A percentile compares a stretch with the other conserved stretches of the same genome.
Conservation (phyloP, 441 rosid species). For the Erysimum cheiri region DNA sequence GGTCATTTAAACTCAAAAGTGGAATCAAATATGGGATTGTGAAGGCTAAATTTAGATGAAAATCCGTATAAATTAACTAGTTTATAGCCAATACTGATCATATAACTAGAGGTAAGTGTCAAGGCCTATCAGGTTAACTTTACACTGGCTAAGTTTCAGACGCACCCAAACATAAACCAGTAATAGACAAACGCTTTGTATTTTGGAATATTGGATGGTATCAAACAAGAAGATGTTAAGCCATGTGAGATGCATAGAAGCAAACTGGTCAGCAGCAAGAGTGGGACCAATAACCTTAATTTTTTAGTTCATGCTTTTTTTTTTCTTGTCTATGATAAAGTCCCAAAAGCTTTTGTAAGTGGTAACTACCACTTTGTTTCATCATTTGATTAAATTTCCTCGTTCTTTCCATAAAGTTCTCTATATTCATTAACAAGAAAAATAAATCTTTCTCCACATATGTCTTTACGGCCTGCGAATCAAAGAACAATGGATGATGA, state of each 20-base stretch:
- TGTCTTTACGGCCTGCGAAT: conserved; percentile 29
- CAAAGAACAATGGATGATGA: conserved; percentile 38
- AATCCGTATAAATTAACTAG: not conserved
- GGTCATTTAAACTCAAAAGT: not conserved
- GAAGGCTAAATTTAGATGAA: not conserved
- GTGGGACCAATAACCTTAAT: conserved; percentile 34
- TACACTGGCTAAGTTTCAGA: conserved; percentile 21
- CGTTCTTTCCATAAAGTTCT: conserved; percentile 26
- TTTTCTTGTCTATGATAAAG: conserved; percentile 6
- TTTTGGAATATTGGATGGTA: conserved; percentile 29
- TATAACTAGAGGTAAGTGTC: conserved; percentile 4
- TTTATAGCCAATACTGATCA: not conserved
- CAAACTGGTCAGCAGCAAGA: conserved; percentile 31
- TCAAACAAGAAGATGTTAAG: conserved; percentile 38
- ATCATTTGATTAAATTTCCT: not conserved
- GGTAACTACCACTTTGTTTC: too few species aligned
- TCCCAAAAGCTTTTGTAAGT: conserved; percentile 9
- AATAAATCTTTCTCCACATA: not conserved
- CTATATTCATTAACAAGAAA: not conserved
- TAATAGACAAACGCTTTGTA: not conserved
- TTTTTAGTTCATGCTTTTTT: not conserved
- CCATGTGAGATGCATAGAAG: conserved; percentile 41
- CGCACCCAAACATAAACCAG: conserved; percentile 22
- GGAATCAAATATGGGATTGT: too few species aligned
- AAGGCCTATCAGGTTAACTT: conserved; percentile 14